These are phyloP conservation scores for Cordyceps cicadae DNA, from an alignment of 2,329 filamentous ascomycete genomes.

Conservation along the genomic window DNA sequence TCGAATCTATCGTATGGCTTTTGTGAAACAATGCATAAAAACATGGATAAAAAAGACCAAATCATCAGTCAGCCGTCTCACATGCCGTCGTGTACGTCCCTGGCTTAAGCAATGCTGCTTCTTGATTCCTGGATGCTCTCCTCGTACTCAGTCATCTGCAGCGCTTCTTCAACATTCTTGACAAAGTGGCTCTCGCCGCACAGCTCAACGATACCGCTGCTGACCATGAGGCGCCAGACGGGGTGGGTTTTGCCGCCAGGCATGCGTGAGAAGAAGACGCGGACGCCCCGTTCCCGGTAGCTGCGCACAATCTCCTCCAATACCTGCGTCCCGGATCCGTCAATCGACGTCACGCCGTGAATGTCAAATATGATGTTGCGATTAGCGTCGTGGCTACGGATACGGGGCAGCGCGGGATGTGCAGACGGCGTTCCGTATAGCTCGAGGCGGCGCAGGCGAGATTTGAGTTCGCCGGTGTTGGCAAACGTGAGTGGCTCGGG, in stretches of 20 bases:
- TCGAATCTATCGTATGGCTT: constrained; percentile 1
- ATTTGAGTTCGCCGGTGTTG: constrained; percentile 88
- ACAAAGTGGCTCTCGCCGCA: constrained; percentile 74
- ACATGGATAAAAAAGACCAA: not conserved
- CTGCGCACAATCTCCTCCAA: constrained; percentile 77
- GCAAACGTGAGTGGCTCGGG: constrained; percentile 94
- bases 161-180: constrained; percentile 71
- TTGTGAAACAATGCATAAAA: not conserved
- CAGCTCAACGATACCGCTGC: constrained; percentile 76
- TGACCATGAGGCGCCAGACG: constrained; percentile 65
- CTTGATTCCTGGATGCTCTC: constrained; percentile 30
- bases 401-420: constrained; percentile 77
- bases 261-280: constrained; percentile 63
- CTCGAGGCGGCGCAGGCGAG: constrained; percentile 72
- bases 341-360: constrained; percentile 90
- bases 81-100: not conserved
- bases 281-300: constrained; percentile 69
- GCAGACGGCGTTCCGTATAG: constrained; percentile 78
- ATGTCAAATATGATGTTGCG: constrained; percentile 94
- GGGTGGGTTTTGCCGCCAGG: constrained; percentile 38
- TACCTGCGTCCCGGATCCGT: constrained; percentile 89
- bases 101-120: not conserved
- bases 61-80: not conserved
- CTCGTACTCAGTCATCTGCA: constrained; percentile 71
- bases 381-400: constrained; percentile 72